Evolutionary conservation across 2,329 filamentous ascomycete species (phyloP).

Genomic region (Blastomyces percursus): DNA sequence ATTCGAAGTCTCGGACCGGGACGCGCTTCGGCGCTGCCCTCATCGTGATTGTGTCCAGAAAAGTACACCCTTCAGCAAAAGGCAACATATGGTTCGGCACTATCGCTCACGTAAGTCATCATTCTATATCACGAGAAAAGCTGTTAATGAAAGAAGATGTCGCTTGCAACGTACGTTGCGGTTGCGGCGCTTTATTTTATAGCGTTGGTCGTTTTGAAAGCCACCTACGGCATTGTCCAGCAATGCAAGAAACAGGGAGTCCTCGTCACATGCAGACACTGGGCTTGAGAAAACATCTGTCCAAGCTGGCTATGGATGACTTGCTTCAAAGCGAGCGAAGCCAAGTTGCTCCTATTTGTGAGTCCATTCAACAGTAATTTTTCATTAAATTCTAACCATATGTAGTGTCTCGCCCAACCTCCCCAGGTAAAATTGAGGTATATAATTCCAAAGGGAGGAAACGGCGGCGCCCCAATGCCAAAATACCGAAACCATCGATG

Average conservation of each 20-base stretch:
- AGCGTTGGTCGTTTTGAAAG: too few relatives aligned
- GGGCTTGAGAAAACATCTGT: not conserved
- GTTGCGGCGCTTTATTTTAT: too few relatives aligned
- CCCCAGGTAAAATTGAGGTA: not conserved
- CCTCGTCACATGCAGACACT: not conserved
- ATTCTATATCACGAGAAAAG: too few relatives aligned
- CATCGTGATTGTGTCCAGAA: too few relatives aligned
- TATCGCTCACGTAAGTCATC: too few relatives aligned
- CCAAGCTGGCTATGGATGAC: not conserved
- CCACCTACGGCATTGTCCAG: not conserved
- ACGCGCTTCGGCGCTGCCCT: too few relatives aligned
- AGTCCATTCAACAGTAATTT: not conserved
- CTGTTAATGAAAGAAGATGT: too few relatives aligned
- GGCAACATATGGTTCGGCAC: too few relatives aligned
- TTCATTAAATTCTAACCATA: not conserved
- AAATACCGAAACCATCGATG: not conserved
- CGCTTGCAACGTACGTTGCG: too few relatives aligned
- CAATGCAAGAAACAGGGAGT: not conserved
- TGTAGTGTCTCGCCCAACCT: not conserved
- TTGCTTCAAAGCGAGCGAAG: not conserved
- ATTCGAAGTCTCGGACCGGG: too few relatives aligned
- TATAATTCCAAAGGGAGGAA: not conserved
- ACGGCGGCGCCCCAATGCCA: not conserved
- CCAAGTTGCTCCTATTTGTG: not conserved
- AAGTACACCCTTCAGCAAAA: too few relatives aligned